Base-by-base conservation (phyloP, 768 basidiomycete genomes). In the Suillus paluster region DNA sequence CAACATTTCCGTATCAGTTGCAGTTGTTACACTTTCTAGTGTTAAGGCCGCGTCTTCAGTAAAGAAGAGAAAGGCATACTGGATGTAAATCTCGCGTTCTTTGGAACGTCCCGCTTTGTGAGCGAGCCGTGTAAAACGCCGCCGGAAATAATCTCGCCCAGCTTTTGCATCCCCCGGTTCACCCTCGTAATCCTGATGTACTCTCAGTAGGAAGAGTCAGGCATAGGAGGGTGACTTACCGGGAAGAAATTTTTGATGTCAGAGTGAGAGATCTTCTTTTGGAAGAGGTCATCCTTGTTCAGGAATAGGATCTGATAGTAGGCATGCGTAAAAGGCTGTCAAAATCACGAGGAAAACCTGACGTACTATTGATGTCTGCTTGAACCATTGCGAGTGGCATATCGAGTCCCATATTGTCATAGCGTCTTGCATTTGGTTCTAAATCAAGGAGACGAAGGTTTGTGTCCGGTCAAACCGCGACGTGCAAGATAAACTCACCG, bases 381-480 rank as follows among this genome's bases (percentile, higher is more conserved):
- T 92, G 79, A 97, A 97, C 95, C 95, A 97, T 66, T 96, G 94
- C 11, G 94, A 96, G 74, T 97, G 94, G 77, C 94, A 96, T 83
- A 98, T 96, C 45, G 94, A 95, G 68, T 98, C 95, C 90, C 95
- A 98, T 55, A 98, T 94, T n/a, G 94, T 94, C 88, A 98, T 91
- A 5, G 95, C 94, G 66, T 98, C 95, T 80, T 96, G 92, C 95
- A 98, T 97, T 88, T 97, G 95, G 72, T 98, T 98, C 91, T 95
- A 69, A 8, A 34, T 39, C 27, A 19, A 21, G 36, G 56, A 33
- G n/a, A 11, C 19, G 3, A 50, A n/a, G 1, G 38, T 64, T 50
- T 60, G 45, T 25, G 17, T 54, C 45, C 38, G 19, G 14, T 54
- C 52, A 45, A 66, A 30, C 62, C 36, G 34, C 33, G 12, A 55